These are phyloP conservation scores for Pugionium cornutum DNA, from an alignment of 345 rosid genomes.

Conservation along the genomic window DNA sequence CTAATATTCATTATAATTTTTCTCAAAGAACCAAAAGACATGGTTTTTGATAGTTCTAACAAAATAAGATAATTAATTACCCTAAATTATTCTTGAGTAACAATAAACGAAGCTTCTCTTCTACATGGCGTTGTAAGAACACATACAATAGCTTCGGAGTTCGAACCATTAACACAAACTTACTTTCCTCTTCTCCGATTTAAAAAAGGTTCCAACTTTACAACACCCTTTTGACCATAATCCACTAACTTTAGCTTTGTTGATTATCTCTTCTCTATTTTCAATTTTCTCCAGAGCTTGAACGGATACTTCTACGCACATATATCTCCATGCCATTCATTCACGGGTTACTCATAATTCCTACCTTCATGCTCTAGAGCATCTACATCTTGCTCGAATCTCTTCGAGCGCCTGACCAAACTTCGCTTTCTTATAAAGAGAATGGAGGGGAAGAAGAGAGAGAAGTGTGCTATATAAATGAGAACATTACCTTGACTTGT, in stretches of 20 bases:
- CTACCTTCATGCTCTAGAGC: constrained; percentile 36
- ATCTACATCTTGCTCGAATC: constrained; percentile 62
- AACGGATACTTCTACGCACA: constrained; percentile 33
- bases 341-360: not conserved
- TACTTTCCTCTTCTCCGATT: too few species aligned
- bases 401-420: constrained; percentile 52
- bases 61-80: constrained; percentile 31
- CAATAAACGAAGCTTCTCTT: constrained; percentile 38
- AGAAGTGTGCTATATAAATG: not conserved
- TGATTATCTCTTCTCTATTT: constrained; percentile 38
- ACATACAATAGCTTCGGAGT: constrained; percentile 31
- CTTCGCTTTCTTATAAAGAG: not conserved
- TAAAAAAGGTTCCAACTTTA: constrained; percentile 31
- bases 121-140: constrained; percentile 21
- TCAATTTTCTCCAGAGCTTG: constrained; percentile 11
- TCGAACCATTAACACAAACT: constrained; percentile 28
- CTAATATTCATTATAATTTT: too few species aligned
- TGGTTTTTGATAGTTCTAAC: not conserved
- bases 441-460: not conserved
- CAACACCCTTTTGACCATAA: constrained; percentile 35
- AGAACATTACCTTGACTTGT: constrained; percentile 61
- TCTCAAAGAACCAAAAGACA: not conserved
- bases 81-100: constrained; percentile 33
- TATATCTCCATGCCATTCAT: constrained; percentile 13
- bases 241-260: constrained; percentile 31